Evolutionary conservation across 208 protist species (phyloP), one percentile per base, ranked within the genome.

Genomic region (Plasmodiophora brassicae): DNA sequence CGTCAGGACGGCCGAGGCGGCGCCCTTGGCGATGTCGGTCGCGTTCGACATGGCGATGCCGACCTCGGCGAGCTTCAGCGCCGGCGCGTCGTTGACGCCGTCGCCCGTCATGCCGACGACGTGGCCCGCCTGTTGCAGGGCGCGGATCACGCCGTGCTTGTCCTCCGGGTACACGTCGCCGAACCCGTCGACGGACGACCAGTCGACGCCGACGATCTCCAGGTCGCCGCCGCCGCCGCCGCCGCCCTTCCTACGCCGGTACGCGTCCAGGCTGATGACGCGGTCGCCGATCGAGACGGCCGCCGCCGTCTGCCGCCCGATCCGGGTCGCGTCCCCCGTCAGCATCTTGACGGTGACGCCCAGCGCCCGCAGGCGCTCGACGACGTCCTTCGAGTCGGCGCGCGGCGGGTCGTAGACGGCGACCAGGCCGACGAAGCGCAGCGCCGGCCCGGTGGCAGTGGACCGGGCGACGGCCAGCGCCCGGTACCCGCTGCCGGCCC

Each of bases 81-180:
- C 96, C 39, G 96, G 96, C 35, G 96, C 94, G 91, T 98, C 97
- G 92, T 98, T 98, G 0, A 98, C 96, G 85, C 96, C 97, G 93
- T 98, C 97, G 86, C 97, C 97, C 83, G 96, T 98, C 96, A 98
- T 98, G 86, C 95, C 96, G 46, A 94, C 93, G 8, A 84, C 71
- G 1, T 43, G n/a, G 22, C 71, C 71, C 1, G 38, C 38, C 35
- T n/a, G n/a, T 25, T 84, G 71, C 35, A 84, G 32, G 0, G n/a
- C 71, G 20, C 39, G 39, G 20, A 84, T 41, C 35, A 84, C 71
- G 0, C 25, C 22, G 22, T 43, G 71, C 71, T 84, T 84, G 22
- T 84, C 71, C 20, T 1, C n/a, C 10, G 71, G 71, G 39, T 46
- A 1, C 71, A 84, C 71, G 39, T 43, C 8, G 46, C 38, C 60